Base-by-base conservation (phyloP, 208 protist species). In the Porcisia hertigi region DNA sequence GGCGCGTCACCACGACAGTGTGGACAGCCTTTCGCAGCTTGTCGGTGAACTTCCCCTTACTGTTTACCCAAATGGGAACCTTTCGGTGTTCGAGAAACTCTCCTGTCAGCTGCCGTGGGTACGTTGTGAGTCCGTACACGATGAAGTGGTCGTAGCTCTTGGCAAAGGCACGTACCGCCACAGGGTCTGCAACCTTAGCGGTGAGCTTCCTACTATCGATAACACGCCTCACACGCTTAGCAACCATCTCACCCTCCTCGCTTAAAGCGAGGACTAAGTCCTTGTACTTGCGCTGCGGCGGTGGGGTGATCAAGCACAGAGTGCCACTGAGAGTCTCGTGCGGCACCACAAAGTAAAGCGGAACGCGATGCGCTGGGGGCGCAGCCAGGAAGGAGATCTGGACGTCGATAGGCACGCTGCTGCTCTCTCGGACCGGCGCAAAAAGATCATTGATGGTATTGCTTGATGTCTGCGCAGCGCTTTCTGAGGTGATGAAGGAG, bases 81-180 rank as follows among this genome's bases (percentile, higher is more conserved):
- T 84, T 82, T 57, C 86, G 89, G 73, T 97, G 93, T 41, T 89
- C 90, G 47, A 96, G 80, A 72, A 97, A 97, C 80, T 97, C 93
- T 36, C 93, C 93, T 8, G 91, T 90, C 18, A 97, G 83, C 79
- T 94, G 89, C 39, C 73, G 73, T 25, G 93, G 93, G 71, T 95
- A 97, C 60, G 85, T 92, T 69, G 87, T 84, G 25, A 89, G 85
- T 45, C 82, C 89, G 82, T 91, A 91, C 9, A 96, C 74, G 58
- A 97, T 76, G 75, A 97, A 95, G 79, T 96, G 88, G 65, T 95
- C 90, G 78, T 94, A 97, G 73, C 90, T 95, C 73, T 91, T 95
- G 7, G 93, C 85, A 34, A 97, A 91, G 4, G 92, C 91, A 41
- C 93, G 91, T 25, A 93, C 83, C 0, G 92, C 75, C 39, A 97